Evolutionary conservation across 345 rosid species (phyloP), one percentile per base, ranked within the genome.

Genomic region (Hypericum androsaemum): DNA sequence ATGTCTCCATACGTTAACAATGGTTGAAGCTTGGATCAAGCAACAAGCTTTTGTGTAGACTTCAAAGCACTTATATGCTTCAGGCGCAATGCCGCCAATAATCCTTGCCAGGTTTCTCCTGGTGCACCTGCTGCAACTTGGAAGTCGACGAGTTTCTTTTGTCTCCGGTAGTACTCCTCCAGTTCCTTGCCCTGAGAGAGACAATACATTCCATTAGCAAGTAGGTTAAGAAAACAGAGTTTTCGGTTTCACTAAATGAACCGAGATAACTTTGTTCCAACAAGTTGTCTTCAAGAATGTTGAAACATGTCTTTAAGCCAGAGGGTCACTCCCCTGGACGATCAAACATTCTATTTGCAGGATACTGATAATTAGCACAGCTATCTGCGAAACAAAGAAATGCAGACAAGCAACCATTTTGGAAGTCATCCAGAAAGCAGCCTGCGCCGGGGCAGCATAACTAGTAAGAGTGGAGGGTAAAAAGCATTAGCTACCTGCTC

Each of bases 41-140:
- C 4, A 22, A 22, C 32, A 22, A 22, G 32, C 47, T 44, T 44
- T 12, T 44, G n/a, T 7, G 47, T 12, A 44, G 47, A 44, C 15
- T 44, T 6, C 15, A 44, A 12, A 10, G 47, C 47, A 44, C 15
- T 44, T n/a, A 44, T 6, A 12, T 44, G 15, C 13, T 44, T 7
- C 15, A 44, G 47, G 13, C 15, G 47, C 15, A 44, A 16, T 16
- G 47, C 47, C n/a, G 47, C 12, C 47, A 44, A 44, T 2, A 44
- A 16, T n/a, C 13, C 47, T 44, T n/a, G 47, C 47, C 47, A 44
- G 7, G 47, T 44, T 12, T 44, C 47, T 12, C 47, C 15, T 44
- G 47, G 47, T 5, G 47, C 47, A 22, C 2, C 32, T 12, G 47
- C 15, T 12, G 15, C 15, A 12, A 12, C 47, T 44, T 44, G 47